Conservation (phyloP, 805 yeast genomes). For the Lipomyces spencermartinsiae region DNA sequence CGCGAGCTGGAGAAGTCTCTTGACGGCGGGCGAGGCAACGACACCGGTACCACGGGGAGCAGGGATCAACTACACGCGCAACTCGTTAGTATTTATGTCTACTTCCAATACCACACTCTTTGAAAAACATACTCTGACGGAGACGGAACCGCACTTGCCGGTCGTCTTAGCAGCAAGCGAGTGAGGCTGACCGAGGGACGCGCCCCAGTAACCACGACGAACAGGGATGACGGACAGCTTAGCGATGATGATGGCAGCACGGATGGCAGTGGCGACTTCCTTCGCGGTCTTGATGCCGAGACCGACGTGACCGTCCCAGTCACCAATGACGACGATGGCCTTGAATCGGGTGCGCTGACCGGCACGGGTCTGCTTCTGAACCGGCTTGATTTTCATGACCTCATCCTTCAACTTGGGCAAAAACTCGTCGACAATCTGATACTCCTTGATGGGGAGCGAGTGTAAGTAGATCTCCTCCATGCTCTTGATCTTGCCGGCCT, state of each 20-base stretch:
- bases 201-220: constrained; percentile 99
- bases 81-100: neutral
- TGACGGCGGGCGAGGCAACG: constrained; percentile 99
- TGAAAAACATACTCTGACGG: constrained; percentile 65
- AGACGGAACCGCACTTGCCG: constrained; percentile 99
- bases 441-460: constrained; percentile 99
- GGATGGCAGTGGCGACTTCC: constrained; percentile 99
- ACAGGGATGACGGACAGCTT: constrained; percentile 98
- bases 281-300: constrained; percentile 99
- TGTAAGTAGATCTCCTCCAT: constrained; percentile 99
- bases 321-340: constrained; percentile 99
- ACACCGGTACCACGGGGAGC: constrained; percentile 99
- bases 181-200: constrained; percentile 99
- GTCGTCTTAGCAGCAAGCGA: constrained; percentile 97
- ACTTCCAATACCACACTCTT: neutral
- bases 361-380: constrained; percentile 99
- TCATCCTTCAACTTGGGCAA: constrained; percentile 96
- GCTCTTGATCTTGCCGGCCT: constrained; percentile 96
- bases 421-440: constrained; percentile 96
- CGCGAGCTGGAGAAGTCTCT: constrained; percentile 98
- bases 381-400: constrained; percentile 99
- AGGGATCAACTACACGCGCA: constrained; percentile 70
- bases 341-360: constrained; percentile 99
- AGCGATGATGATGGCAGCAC: constrained; percentile 99
- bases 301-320: constrained; percentile 99